phyloP scores from a whole-genome alignment of 306 rosid genomes.

The Gynostemma pentaphyllum region DNA sequence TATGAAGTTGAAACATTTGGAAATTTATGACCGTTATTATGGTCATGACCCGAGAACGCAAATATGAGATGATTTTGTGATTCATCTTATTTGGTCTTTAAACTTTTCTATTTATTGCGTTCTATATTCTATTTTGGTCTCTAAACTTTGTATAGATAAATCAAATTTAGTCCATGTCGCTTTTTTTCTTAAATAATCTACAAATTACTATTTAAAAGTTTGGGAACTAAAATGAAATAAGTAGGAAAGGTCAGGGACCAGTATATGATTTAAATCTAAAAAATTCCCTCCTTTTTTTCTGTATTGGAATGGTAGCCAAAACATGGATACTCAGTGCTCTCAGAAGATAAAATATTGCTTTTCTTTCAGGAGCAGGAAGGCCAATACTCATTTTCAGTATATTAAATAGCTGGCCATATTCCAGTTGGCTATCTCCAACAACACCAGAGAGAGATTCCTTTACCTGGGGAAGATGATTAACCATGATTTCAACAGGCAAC shows the following conservation, averaged over 20 bases:
- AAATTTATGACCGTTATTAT: not conserved
- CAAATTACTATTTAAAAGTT: too few relatives aligned
- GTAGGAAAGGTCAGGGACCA: too few relatives aligned
- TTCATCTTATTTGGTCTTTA: not conserved
- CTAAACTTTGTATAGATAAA: too few relatives aligned
- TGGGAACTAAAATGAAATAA: too few relatives aligned
- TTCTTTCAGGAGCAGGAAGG: not conserved
- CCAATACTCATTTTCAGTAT: not conserved
- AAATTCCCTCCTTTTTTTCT: not conserved
- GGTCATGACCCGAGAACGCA: not conserved
- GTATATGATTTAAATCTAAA: too few relatives aligned
- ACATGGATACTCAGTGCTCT: not conserved
- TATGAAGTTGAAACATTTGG: not conserved
- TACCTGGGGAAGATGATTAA: too few relatives aligned
- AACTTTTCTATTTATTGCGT: too few relatives aligned
- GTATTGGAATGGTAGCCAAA: not conserved
- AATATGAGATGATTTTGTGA: not conserved
- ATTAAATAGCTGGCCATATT: not conserved
- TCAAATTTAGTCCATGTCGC: too few relatives aligned
- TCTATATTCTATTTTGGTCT: too few relatives aligned
- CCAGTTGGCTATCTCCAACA: not conserved
- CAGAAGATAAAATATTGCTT: not conserved
- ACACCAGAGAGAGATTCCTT: not conserved
- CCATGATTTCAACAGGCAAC: too few relatives aligned
- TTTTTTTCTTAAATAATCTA: too few relatives aligned